Evolutionary conservation across 2,329 filamentous ascomycete species (phyloP).

Genomic region (Ascochyta fabae): DNA sequence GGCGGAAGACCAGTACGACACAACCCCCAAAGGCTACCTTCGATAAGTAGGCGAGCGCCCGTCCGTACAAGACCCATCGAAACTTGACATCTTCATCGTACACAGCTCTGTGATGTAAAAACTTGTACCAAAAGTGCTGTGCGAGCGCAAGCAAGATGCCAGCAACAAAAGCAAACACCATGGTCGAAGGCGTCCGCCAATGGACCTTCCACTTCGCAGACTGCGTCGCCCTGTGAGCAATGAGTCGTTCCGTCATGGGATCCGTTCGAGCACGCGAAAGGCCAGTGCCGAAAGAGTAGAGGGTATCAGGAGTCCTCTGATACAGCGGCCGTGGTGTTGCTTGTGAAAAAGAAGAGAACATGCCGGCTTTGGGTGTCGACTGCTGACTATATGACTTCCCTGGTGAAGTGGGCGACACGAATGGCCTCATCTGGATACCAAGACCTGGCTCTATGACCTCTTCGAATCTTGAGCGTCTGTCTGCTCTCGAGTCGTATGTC

Average conservation of each 20-base stretch:
- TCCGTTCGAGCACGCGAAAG: slow-evolving; percentile 36
- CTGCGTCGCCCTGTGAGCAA: slow-evolving; percentile 41
- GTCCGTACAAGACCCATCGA: slow-evolving; percentile 42
- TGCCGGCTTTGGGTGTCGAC: slow-evolving; percentile 21
- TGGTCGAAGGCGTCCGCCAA: slow-evolving; percentile 46
- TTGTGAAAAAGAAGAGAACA: slow-evolving; percentile 28
- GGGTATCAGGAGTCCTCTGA: slow-evolving; percentile 28
- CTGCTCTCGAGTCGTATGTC: slow-evolving; percentile 11
- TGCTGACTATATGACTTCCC: slow-evolving; percentile 27
- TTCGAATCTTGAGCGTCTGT: slow-evolving; percentile 26
- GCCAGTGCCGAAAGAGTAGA: slow-evolving; percentile 28
- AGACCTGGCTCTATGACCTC: slow-evolving; percentile 30
- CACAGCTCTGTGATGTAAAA: slow-evolving; percentile 34
- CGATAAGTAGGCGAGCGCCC: slow-evolving; percentile 43
- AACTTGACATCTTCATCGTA: slow-evolving; percentile 40
- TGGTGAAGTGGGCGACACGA: slow-evolving; percentile 32
- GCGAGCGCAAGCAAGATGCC: slow-evolving; percentile 40
- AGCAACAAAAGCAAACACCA: slow-evolving; percentile 35
- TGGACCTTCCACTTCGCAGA: slow-evolving; percentile 41
- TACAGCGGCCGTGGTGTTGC: slow-evolving; percentile 21
- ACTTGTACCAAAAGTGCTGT: slow-evolving; percentile 44
- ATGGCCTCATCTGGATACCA: slow-evolving; percentile 36
- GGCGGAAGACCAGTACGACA: slow-evolving; percentile 41
- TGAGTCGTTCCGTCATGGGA: slow-evolving; percentile 39
- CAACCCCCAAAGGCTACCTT: slow-evolving; percentile 46